A percentile compares a stretch with the other conserved stretches of the same genome.
Evolutionary conservation across 2,329 filamentous ascomycete species (phyloP).

Genomic region (Microdochium bolleyi): DNA sequence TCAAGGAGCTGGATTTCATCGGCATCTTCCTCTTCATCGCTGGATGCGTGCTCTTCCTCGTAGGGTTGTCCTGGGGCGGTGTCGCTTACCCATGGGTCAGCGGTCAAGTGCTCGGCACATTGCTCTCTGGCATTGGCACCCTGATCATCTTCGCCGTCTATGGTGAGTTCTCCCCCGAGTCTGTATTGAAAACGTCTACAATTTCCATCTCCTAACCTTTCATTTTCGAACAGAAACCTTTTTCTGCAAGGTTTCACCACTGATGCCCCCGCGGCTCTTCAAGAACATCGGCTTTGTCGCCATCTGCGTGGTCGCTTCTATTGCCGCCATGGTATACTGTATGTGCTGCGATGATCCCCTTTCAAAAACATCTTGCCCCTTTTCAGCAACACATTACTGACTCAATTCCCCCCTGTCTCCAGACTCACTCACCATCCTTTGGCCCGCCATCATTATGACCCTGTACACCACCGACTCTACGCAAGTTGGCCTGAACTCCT

Average conservation of each 20-base stretch:
- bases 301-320: slow-evolving; percentile 26
- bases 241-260: slow-evolving; percentile 24
- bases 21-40: slow-evolving; percentile 32
- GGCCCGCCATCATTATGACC: slow-evolving; percentile 31
- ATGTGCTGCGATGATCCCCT: neutral
- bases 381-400: neutral
- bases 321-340: slow-evolving; percentile 35
- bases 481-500: slow-evolving; percentile 31
- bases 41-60: slow-evolving; percentile 31
- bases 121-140: slow-evolving; percentile 27
- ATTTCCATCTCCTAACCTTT: neutral
- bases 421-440: slow-evolving; percentile 31
- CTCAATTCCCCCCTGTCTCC: neutral
- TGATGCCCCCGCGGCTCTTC: slow-evolving; percentile 35
- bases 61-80: slow-evolving; percentile 35
- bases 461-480: slow-evolving; percentile 30
- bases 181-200: neutral
- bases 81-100: slow-evolving; percentile 32
- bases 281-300: slow-evolving; percentile 28
- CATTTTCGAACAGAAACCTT: slow-evolving; percentile 18
- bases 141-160: slow-evolving; percentile 27
- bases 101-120: slow-evolving; percentile 23
- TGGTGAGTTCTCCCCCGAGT: slow-evolving; percentile 4
- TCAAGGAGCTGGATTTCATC: slow-evolving; percentile 35
- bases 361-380: neutral